Conservation (phyloP, 2,329 filamentous ascomycete species). For the Herpomyces periplanetae region DNA sequence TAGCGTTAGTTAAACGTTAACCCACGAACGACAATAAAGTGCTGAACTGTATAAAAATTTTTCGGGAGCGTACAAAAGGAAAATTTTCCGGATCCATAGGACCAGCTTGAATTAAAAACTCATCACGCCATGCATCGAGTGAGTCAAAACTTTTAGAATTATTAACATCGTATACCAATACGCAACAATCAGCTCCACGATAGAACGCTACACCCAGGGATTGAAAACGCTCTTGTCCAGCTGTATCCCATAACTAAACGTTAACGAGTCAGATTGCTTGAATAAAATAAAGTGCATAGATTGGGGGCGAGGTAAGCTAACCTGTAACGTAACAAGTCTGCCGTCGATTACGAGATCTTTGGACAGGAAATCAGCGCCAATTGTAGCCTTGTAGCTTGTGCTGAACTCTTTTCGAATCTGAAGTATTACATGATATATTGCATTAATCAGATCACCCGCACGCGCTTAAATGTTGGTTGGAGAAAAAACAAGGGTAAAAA, state of each 20-base stretch:
- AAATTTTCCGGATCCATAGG: constrained; percentile 89
- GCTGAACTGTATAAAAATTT: neutral
- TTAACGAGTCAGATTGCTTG: constrained; percentile 3
- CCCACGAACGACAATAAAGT: constrained; percentile 3
- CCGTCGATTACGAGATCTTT: constrained; percentile 94
- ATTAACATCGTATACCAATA: constrained; percentile 92
- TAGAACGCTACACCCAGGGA: constrained; percentile 92
- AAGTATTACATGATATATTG: neutral
- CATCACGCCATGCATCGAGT: constrained; percentile 87
- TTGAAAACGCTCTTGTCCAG: constrained; percentile 86
- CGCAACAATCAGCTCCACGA: constrained; percentile 82
- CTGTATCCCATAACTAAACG: constrained; percentile 67
- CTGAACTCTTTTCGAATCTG: constrained; percentile 99
- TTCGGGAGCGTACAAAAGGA: constrained; percentile 37
- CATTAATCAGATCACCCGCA: constrained; percentile 1
- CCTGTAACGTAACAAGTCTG: constrained; percentile 91
- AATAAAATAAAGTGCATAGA: neutral
- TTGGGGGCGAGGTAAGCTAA: constrained; percentile 8
- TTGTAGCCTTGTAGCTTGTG: constrained; percentile 96
- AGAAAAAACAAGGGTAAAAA: constrained; percentile 1
- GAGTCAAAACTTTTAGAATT: constrained; percentile 97
- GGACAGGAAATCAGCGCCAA: constrained; percentile 89
- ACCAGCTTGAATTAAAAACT: constrained; percentile 87
- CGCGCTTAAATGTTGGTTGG: constrained; percentile 1
- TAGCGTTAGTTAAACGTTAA: too few species aligned